Base-by-base conservation (phyloP, 2,329 filamentous ascomycete species). In the Hypocreales sp. region DNA sequence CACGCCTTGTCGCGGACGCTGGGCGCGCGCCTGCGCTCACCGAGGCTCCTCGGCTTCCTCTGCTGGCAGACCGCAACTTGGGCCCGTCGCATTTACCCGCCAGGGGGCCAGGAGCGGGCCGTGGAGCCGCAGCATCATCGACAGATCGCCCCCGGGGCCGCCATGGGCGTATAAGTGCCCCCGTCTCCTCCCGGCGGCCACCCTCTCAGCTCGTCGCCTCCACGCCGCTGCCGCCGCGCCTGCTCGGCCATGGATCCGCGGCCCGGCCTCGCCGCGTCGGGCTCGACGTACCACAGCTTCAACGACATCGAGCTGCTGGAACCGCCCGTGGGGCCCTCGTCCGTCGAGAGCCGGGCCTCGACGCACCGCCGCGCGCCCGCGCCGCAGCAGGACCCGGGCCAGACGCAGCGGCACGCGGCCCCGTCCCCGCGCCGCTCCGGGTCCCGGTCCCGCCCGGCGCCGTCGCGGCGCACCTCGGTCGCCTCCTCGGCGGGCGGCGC, bases 341-440 rank as follows among this genome's bases (percentile, higher is more conserved):
- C 29, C 14, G 26, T 27, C 1, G 15, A 20, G 8, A 24, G 25
- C 22, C 28, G 29, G 13, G 41, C 9, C 25, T 36, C 28, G 36
- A 41, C 29, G 27, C 37, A 11, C 34, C 40, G 12, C 38, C 32
- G 14, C 24, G 4, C 39, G 42, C 33, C 20, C 14, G 68, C 71
- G 53, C 56, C 58, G 26, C 58, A 67, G 10, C 64, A 69, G 33
- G 67, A 72, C 40, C 72, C 67, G 1, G 67, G 67, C 19, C 72
- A 72, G 38, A 66, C n/a, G n/a, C n/a, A 65, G 39, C 71, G 67
- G 4, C 54, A 58, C 24, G 46, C 49, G 7, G 38, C n/a, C n/a
- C n/a, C 44, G 12, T 43, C 44, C 7, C 53, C 58, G 3, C 50
- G 48, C 7, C 45, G 45, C 11, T 61, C 60, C 3, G 45, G 42